Evolutionary conservation across 75 land plant genomes (phyloP).

Genomic region (Picea sitchensis): DNA sequence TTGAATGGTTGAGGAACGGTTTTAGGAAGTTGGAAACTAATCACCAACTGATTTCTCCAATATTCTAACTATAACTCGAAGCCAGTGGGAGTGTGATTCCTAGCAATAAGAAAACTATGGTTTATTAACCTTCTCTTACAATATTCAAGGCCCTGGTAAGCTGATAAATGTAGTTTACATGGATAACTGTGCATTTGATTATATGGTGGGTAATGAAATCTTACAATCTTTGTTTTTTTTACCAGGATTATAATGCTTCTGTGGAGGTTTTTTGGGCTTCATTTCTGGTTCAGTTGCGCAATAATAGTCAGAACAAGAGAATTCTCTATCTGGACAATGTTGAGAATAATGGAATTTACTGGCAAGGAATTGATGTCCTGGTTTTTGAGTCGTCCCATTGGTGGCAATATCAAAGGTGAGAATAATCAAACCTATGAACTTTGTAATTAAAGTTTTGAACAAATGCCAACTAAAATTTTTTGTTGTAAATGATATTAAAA

Average conservation of each 20-base stretch:
- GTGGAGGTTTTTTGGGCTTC: conserved; percentile 79
- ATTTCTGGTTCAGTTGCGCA: conserved; percentile 55
- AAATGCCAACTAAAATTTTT: no score
- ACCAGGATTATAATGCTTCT: conserved; percentile 61
- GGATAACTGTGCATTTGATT: no score
- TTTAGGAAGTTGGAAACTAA: no score
- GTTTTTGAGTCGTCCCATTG: conserved; percentile 82
- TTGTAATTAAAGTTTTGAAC: no score
- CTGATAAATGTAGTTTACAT: not conserved
- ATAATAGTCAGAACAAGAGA: conserved; percentile 24
- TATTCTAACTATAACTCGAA: no score
- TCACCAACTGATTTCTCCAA: no score
- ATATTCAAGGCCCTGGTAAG: conserved; percentile 31
- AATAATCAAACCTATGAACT: no score
- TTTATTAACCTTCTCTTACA: not conserved
- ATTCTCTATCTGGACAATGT: conserved; percentile 41
- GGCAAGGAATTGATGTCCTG: conserved; percentile 54
- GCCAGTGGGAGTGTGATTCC: conserved; percentile 75
- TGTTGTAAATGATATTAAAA: no score
- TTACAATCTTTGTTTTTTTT: no score
- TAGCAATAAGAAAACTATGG: conserved; percentile 8
- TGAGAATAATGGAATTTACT: conserved; percentile 45
- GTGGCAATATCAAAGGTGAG: conserved; percentile 28
- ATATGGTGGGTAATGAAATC: conserved; percentile 7
- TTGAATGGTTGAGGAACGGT: no score